Conservation (phyloP, 805 yeast species). For the Starmerella bombi region DNA sequence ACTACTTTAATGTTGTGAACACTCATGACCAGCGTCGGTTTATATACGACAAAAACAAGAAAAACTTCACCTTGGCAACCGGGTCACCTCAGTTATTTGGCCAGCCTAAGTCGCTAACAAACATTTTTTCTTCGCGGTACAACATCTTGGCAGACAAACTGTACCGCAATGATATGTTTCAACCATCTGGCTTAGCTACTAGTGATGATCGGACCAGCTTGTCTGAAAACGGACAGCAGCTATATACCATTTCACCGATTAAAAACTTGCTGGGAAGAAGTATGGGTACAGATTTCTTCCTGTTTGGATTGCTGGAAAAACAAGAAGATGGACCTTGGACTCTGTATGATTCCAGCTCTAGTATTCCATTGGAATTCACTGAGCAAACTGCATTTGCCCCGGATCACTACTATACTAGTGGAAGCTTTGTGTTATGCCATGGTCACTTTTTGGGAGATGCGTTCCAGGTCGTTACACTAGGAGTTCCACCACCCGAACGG, state of each 20-base stretch:
- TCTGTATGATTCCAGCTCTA: constrained; percentile 70
- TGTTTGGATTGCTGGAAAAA: constrained; percentile 54
- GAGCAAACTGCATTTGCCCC: constrained; percentile 47
- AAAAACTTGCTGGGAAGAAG: constrained; percentile 80
- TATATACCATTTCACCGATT: constrained; percentile 45
- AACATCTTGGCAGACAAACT: constrained; percentile 55
- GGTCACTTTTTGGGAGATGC: constrained; percentile 57
- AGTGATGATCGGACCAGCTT: neutral
- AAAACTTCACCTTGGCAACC: constrained; percentile 38
- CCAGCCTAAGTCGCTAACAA: constrained; percentile 17
- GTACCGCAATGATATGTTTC: constrained; percentile 63
- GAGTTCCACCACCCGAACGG: constrained; percentile 81
- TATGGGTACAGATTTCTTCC: constrained; percentile 49
- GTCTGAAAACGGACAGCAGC: neutral
- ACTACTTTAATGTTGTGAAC: constrained; percentile 53
- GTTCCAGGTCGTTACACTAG: constrained; percentile 62
- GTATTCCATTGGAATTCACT: constrained; percentile 46
- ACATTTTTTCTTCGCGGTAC: constrained; percentile 36
- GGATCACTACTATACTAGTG: constrained; percentile 53
- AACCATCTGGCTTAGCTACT: constrained; percentile 24
- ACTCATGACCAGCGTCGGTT: constrained; percentile 38
- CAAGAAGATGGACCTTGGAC: constrained; percentile 44
- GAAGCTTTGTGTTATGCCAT: constrained; percentile 67
- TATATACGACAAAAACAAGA: constrained; percentile 29
- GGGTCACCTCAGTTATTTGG: constrained; percentile 5